A percentile compares a stretch with the other conserved stretches of the same genome.
Evolutionary conservation across 768 basidiomycete genomes (phyloP).

Genomic region (Serendipita sp.): DNA sequence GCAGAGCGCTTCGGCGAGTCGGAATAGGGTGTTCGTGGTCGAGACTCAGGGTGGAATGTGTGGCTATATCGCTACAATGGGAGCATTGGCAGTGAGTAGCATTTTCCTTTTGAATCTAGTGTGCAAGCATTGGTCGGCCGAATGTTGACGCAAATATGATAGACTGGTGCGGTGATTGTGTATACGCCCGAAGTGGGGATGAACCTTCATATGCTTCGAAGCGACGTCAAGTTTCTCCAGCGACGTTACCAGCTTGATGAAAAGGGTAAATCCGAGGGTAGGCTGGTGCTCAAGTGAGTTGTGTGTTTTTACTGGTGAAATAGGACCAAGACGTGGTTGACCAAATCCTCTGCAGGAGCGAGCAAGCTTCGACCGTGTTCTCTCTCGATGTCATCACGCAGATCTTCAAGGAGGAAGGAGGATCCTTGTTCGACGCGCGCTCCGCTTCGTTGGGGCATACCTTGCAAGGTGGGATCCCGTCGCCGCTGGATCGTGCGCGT

Average conservation of each 20-base stretch:
- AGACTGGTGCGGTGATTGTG: slow-evolving; percentile 85
- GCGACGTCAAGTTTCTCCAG: slow-evolving; percentile 80
- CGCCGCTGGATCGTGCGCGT: slow-evolving; percentile 83
- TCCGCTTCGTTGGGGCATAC: slow-evolving; percentile 96
- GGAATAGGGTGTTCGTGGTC: slow-evolving; percentile 93
- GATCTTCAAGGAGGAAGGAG: slow-evolving; percentile 94
- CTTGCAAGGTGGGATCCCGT: slow-evolving; percentile 88
- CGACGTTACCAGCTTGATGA: slow-evolving; percentile 71
- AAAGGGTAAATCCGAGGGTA: slow-evolving; percentile 82
- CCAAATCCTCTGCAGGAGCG: slow-evolving; percentile 45
- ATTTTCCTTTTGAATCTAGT: background rate
- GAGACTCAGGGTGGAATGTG: slow-evolving; percentile 97
- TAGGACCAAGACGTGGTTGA: background rate
- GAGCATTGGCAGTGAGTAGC: slow-evolving; percentile 74
- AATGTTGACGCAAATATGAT: background rate
- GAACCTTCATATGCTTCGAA: slow-evolving; percentile 58
- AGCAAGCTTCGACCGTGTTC: slow-evolving; percentile 76
- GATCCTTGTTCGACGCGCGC: slow-evolving; percentile 78
- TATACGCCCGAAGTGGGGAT: slow-evolving; percentile 93
- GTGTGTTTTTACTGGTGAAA: too few species aligned
- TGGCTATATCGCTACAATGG: slow-evolving; percentile 90
- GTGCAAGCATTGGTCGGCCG: too few species aligned
- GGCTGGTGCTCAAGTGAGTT: slow-evolving; percentile 75
- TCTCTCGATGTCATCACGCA: slow-evolving; percentile 82
- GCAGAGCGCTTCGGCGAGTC: slow-evolving; percentile 91